Conservation (phyloP, 228 moss, liverwort and hornwort species). For the Sphagnum magellanicum region DNA sequence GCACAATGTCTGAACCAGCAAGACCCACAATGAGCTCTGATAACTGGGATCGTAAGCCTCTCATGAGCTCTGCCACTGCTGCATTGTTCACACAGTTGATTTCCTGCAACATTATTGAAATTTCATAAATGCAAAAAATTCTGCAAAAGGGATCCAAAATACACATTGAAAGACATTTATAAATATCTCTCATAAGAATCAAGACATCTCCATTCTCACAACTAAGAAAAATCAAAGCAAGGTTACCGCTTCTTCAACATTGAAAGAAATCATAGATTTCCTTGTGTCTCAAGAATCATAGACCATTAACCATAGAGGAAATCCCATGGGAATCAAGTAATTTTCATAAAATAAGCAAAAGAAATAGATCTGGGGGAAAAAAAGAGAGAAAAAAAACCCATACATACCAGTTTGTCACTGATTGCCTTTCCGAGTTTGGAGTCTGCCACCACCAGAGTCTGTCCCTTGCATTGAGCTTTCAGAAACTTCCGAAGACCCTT, state of each 20-base stretch:
- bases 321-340: too few relatives aligned
- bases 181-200: too few relatives aligned
- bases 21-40: constrained; percentile 77
- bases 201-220: too few relatives aligned
- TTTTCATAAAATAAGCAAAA: too few relatives aligned
- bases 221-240: too few relatives aligned
- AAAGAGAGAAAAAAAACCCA: neutral
- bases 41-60: constrained; percentile 68
- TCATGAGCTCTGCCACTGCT: constrained; percentile 75
- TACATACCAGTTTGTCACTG: constrained; percentile 67
- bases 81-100: constrained; percentile 77
- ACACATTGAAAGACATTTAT: too few relatives aligned
- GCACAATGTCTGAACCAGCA: constrained; percentile 73
- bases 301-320: too few relatives aligned
- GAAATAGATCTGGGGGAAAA: too few relatives aligned
- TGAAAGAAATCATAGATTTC: too few relatives aligned
- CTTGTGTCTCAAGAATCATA: too few relatives aligned
- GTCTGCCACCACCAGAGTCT: constrained; percentile 76
- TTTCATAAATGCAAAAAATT: neutral
- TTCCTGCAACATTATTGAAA: constrained; percentile 14
- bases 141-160: neutral
- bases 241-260: too few relatives aligned
- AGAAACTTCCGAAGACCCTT: constrained; percentile 83
- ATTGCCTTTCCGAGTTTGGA: constrained; percentile 82
- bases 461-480: constrained; percentile 64